A percentile compares a stretch with the other conserved stretches of the same genome.
Conservation (phyloP, 345 rosid genomes). For the Salix udensis region DNA sequence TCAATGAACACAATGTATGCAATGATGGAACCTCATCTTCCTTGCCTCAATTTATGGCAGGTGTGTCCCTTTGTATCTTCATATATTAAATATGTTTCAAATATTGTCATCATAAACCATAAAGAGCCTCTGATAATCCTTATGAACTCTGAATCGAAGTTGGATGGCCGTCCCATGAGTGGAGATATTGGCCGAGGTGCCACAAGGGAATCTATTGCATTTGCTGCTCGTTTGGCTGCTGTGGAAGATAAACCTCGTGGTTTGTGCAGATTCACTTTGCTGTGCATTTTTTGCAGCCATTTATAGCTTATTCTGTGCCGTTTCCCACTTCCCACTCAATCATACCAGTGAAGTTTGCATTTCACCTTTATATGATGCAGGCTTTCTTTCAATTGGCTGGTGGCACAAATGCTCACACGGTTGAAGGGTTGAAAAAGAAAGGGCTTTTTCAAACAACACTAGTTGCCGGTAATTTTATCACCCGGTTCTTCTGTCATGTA, state of each 20-base stretch:
- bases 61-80: conserved; percentile 16
- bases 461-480: conserved; percentile 13
- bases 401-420: conserved; percentile 55
- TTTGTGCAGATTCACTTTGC: conserved; percentile 9
- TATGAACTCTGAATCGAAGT: conserved; percentile 23
- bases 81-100: background rate
- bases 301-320: background rate
- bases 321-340: background rate
- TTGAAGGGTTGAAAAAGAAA: conserved; percentile 38
- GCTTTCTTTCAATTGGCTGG: conserved; percentile 63
- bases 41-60: conserved; percentile 60
- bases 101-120: background rate
- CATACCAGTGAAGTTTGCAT: background rate
- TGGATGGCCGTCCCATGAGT: conserved; percentile 72
- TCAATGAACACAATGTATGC: conserved; percentile 50
- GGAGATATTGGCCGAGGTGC: conserved; percentile 68
- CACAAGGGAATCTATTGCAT: conserved; percentile 48
- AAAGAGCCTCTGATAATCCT: background rate
- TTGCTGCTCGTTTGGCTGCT: conserved; percentile 43
- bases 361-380: conserved; percentile 15
- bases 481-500: background rate
- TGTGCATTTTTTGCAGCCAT: background rate
- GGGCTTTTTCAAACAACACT: conserved; percentile 41
- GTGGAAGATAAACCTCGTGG: conserved; percentile 47
- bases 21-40: conserved; percentile 41